Evolutionary conservation across 768 basidiomycete species (phyloP).

Genomic region (Phaffia tasmanica): DNA sequence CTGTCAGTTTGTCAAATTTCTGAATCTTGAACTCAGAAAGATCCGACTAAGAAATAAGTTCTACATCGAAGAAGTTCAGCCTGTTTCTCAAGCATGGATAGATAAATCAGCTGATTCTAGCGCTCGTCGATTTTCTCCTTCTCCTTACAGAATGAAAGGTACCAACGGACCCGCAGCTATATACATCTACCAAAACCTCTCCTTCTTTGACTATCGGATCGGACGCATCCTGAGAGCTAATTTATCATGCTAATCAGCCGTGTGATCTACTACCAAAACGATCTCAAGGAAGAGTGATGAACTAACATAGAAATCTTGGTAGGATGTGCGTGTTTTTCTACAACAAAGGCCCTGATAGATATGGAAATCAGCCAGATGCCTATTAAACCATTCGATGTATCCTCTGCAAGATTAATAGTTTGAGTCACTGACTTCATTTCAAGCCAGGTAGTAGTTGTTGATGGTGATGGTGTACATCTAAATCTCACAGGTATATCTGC

Average conservation of each 20-base stretch:
- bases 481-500: no score
- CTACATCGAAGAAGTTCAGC: constrained; percentile 15
- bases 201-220: constrained; percentile 47
- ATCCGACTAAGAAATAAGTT: no score
- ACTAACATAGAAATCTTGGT: constrained; percentile 48
- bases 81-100: background rate
- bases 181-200: constrained; percentile 63
- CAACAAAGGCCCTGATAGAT: constrained; percentile 65
- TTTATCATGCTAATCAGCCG: no score
- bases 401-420: no score
- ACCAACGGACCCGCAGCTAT: constrained; percentile 43
- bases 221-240: constrained; percentile 44
- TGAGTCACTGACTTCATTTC: no score
- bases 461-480: no score
- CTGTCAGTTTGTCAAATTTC: background rate
- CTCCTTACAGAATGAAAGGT: background rate
- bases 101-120: constrained; percentile 33
- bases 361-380: background rate
- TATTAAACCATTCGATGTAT: no score
- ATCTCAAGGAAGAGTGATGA: background rate
- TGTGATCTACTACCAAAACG: background rate
- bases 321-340: constrained; percentile 59
- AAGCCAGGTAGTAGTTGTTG: no score
- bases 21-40: background rate
- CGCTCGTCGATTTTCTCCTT: constrained; percentile 61